Evolutionary conservation across 2,329 filamentous ascomycete genomes (phyloP).

Genomic region (Aspergillus udagawae): DNA sequence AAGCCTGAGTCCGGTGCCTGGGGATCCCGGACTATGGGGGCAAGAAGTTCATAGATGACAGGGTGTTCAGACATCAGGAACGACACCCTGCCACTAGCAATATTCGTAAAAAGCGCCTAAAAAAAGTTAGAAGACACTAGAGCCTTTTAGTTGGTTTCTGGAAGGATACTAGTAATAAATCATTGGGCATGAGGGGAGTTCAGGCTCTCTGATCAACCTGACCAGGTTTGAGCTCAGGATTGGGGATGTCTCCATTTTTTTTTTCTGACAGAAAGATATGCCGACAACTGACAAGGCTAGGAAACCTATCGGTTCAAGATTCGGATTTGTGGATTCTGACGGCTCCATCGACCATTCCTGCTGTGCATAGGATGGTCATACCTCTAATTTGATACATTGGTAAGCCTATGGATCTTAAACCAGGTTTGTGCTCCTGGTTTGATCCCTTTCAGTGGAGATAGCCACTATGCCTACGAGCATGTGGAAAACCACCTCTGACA

Average conservation of each 20-base stretch:
- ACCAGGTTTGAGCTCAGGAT: neutral
- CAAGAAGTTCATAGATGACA: neutral
- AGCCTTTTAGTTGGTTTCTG: constrained; percentile 14
- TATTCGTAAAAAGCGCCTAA: neutral
- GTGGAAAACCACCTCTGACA: neutral
- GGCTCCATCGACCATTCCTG: too few relatives aligned
- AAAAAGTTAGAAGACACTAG: neutral
- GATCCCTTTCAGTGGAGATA: neutral
- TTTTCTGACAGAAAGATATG: neutral
- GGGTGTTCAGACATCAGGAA: neutral
- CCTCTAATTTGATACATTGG: neutral
- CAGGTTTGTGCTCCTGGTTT: neutral
- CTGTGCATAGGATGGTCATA: neutral
- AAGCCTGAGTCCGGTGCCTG: neutral
- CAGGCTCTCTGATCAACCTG: neutral
- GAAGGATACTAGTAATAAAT: constrained; percentile 14
- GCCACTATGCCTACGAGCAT: neutral
- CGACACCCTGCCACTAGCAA: too few relatives aligned
- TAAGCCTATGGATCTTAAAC: neutral
- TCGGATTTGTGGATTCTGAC: too few relatives aligned
- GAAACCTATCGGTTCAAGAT: too few relatives aligned
- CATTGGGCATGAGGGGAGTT: neutral
- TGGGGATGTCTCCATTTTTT: neutral
- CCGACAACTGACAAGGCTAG: neutral
- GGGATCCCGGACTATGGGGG: too few relatives aligned